Conservation (phyloP, 371 early-diverging fungal genomes). For the Mortierella sp. region DNA sequence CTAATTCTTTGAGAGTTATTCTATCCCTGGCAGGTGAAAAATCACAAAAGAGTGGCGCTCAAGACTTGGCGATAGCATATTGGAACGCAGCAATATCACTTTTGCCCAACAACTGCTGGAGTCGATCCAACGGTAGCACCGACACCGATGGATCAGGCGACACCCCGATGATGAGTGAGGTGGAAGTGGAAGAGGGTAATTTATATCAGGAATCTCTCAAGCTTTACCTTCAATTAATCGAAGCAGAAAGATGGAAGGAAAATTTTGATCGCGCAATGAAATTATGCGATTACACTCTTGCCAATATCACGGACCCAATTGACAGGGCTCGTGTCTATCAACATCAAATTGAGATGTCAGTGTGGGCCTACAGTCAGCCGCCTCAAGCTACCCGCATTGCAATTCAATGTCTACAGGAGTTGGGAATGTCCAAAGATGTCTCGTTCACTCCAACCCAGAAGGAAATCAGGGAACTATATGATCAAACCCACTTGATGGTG, state of each 20-base stretch:
- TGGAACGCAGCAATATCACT: slow-evolving; percentile 49
- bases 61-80: slow-evolving; percentile 46
- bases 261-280: slow-evolving; percentile 46
- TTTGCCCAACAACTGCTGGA: slow-evolving; percentile 43
- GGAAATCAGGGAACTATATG: slow-evolving; percentile 28
- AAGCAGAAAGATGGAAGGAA: slow-evolving; percentile 51
- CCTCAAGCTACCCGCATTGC: slow-evolving; percentile 5
- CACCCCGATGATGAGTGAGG: background rate
- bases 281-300: slow-evolving; percentile 30
- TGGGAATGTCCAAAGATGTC: slow-evolving; percentile 24
- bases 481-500: slow-evolving; percentile 30
- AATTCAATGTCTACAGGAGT: slow-evolving; percentile 35
- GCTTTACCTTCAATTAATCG: slow-evolving; percentile 49
- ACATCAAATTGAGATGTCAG: slow-evolving; percentile 53
- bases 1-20: slow-evolving; percentile 22
- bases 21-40: slow-evolving; percentile 46
- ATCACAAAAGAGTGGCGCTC: slow-evolving; percentile 53
- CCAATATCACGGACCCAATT: slow-evolving; percentile 36
- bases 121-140: slow-evolving; percentile 2
- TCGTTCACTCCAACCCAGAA: slow-evolving; percentile 21
- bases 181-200: background rate
- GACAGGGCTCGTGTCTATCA: slow-evolving; percentile 44
- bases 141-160: slow-evolving; percentile 13
- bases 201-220: slow-evolving; percentile 43
- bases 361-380: slow-evolving; percentile 30